Evolutionary conservation across 169 alveolate species (phyloP).

Genomic region (Toxoplasma gondii): DNA sequence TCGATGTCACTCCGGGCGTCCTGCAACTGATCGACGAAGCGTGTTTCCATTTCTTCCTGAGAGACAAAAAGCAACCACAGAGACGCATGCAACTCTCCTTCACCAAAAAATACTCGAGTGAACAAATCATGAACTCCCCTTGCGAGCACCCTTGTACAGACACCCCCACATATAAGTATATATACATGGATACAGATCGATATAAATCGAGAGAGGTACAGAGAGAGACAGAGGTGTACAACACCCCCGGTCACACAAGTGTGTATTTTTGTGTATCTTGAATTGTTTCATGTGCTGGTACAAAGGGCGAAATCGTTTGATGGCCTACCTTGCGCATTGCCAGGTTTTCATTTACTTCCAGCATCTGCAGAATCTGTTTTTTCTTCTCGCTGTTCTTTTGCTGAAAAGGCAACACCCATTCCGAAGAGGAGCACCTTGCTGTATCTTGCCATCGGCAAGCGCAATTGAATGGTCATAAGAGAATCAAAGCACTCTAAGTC

Average conservation of each 20-base stretch:
- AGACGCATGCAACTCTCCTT: background rate
- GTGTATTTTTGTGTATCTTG: too few relatives aligned
- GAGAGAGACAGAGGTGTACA: too few relatives aligned
- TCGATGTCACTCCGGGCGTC: slow-evolving; percentile 8
- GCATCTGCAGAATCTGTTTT: slow-evolving; percentile 26
- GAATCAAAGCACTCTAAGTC: background rate
- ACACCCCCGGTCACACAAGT: too few relatives aligned
- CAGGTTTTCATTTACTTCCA: slow-evolving; percentile 21
- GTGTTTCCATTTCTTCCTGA: slow-evolving; percentile 25
- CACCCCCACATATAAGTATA: background rate
- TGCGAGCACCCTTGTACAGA: background rate
- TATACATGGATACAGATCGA: background rate
- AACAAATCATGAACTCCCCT: background rate
- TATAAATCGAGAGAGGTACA: background rate
- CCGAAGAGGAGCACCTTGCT: too few relatives aligned
- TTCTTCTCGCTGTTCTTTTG: slow-evolving; percentile 11
- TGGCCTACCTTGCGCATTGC: slow-evolving; percentile 32
- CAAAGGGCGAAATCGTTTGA: background rate
- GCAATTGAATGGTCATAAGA: background rate
- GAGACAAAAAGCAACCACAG: background rate
- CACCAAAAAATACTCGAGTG: background rate
- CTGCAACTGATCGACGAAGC: slow-evolving; percentile 6
- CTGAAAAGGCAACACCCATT: background rate
- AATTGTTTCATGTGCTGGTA: too few relatives aligned
- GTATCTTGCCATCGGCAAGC: background rate